Conservation (phyloP, 345 rosid species). For the Punica granatum region DNA sequence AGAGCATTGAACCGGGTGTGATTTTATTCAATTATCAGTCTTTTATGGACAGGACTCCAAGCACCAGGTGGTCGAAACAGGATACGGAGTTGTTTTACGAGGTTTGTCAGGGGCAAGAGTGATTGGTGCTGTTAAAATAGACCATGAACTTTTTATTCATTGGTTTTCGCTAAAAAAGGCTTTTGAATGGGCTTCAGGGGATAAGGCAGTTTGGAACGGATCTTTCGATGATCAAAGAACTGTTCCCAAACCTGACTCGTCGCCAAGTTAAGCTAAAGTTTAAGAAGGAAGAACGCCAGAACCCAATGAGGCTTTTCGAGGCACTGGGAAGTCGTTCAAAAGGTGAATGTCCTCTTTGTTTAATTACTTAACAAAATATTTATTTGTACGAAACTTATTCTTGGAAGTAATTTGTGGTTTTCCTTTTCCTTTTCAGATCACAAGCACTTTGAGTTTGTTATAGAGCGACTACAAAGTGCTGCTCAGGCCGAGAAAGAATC, state of each 20-base stretch:
- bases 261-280: constrained; percentile 64
- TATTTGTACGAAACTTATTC: not conserved
- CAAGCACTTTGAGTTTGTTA: constrained; percentile 47
- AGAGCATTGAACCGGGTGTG: constrained; percentile 11
- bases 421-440: constrained; percentile 34
- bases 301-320: constrained; percentile 50
- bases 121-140: not conserved
- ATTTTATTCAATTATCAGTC: constrained; percentile 55
- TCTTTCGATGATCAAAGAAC: constrained; percentile 60
- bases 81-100: constrained; percentile 77
- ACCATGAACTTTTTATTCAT: not conserved
- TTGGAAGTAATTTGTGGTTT: not conserved
- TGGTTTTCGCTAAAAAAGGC: not conserved
- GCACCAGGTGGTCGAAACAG: constrained; percentile 66
- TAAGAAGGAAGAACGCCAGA: constrained; percentile 69
- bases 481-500: constrained; percentile 28
- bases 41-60: constrained; percentile 55
- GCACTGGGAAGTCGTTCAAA: constrained; percentile 49
- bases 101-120: constrained; percentile 24
- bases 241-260: constrained; percentile 63
- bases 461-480: constrained; percentile 50
- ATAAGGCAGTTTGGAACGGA: constrained; percentile 73
- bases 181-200: constrained; percentile 32
- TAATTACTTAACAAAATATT: constrained; percentile 1
- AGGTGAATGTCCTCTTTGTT: constrained; percentile 23